These are phyloP conservation scores for Candida anutae DNA, from an alignment of 1,139 yeast genomes.

Conservation along the genomic window DNA sequence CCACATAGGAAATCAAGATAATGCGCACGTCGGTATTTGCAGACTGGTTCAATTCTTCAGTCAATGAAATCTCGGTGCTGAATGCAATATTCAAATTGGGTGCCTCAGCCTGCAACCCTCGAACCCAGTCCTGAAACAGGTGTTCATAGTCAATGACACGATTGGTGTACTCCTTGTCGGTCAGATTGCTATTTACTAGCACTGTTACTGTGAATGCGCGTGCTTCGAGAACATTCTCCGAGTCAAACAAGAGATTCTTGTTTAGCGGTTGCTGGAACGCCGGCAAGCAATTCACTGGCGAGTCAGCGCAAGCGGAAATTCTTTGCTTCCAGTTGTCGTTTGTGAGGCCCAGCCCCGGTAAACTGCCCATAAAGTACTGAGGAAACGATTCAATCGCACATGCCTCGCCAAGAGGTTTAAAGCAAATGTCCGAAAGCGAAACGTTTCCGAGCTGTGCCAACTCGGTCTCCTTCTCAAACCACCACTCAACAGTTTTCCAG, in stretches of 20 bases:
- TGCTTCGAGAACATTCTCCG: constrained; percentile 46
- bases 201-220: constrained; percentile 72
- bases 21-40: constrained; percentile 73
- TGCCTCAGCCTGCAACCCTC: constrained; percentile 32
- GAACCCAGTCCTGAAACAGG: constrained; percentile 48
- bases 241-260: constrained; percentile 54
- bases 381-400: constrained; percentile 90
- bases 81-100: constrained; percentile 59
- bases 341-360: constrained; percentile 37
- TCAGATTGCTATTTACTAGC: constrained; percentile 43
- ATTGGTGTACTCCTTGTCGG: constrained; percentile 26
- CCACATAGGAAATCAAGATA: constrained; percentile 63
- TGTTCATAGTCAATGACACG: constrained; percentile 60
- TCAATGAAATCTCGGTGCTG: constrained; percentile 76
- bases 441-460: constrained; percentile 27
- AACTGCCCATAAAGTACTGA: constrained; percentile 73
- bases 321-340: constrained; percentile 46
- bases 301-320: constrained; percentile 53
- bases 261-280: constrained; percentile 85
- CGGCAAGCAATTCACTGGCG: constrained; percentile 89
- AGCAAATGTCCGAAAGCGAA: constrained; percentile 62
- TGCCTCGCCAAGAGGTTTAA: constrained; percentile 67
- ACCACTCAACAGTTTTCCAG: constrained; percentile 74
- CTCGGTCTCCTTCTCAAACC: constrained; percentile 69
- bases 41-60: constrained; percentile 74